Evolutionary conservation across 208 protist species (phyloP), one percentile per base, ranked within the genome.

Genomic region (Trypanosoma boissoni): DNA sequence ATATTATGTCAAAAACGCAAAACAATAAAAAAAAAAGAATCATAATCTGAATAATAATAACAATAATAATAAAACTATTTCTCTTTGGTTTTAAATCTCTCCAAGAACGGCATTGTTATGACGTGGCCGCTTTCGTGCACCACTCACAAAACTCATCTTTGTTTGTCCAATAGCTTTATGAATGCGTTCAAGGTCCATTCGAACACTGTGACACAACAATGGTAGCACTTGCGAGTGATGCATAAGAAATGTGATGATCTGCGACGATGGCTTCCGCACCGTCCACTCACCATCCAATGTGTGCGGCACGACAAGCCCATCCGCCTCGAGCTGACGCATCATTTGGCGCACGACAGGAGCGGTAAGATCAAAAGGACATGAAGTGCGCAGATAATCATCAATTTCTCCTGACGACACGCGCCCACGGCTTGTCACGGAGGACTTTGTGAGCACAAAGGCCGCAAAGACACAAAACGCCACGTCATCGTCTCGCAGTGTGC

Each of bases 341-440:
- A 84, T 63, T 18, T 50, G 27, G 0, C 64, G 24, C 2, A 62
- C 60, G 23, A 50, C 28, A 0, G 71, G 62, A 21, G 66, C 24
- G n/a, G 63, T 58, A 21, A 91, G 50, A 0, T 86, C 80, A 14
- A 88, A 21, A n/a, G 81, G 65, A 46, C 78, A 91, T 26, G 49
- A 34, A 9, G 76, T 58, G n/a, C 39, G 42, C 9, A 88, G 72
- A 56, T 83, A 89, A 16, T 76, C 58, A 9, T 76, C 56, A 8
- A 88, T 46, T 24, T 92, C 86, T 6, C 58, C 34, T 7, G 24
- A 28, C 0, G 65, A 64, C 20, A 92, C 9, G 12, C 80, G 72
- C 14, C 79, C 82, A 32, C 70, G 69, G 18, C 54, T 34, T n/a
- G 70, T 53, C 14, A 39, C 56, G 0, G 86, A 63, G 3, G 70